Conservation (phyloP, 2,329 filamentous ascomycete species). For the Clarireedia hainanense region DNA sequence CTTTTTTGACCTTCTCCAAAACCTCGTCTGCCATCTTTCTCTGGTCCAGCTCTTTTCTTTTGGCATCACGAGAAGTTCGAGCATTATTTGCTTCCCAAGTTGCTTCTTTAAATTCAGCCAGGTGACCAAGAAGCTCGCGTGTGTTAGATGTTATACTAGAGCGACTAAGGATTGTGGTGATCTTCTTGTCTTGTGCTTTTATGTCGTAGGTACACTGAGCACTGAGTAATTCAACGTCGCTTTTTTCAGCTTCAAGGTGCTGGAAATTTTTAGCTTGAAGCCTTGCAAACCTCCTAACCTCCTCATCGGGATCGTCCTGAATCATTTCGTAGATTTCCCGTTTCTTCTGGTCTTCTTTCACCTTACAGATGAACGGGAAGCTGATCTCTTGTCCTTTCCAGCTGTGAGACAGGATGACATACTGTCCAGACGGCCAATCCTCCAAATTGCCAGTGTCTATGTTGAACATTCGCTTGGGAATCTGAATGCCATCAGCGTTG, state of each 20-base stretch:
- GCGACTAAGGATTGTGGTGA: neutral
- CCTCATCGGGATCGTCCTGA: slow-evolving; percentile 10
- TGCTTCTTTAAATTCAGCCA: slow-evolving; percentile 5
- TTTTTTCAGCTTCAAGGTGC: slow-evolving; percentile 6
- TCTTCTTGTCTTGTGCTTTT: slow-evolving; percentile 7
- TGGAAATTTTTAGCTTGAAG: slow-evolving; percentile 12
- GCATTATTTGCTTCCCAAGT: neutral
- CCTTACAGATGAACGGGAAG: slow-evolving; percentile 23
- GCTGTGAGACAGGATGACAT: slow-evolving; percentile 31
- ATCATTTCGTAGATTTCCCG: slow-evolving; percentile 10
- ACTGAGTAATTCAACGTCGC: slow-evolving; percentile 6
- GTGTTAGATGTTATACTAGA: neutral
- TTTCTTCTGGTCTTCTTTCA: slow-evolving; percentile 9
- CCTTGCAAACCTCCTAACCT: slow-evolving; percentile 7
- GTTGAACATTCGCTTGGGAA: slow-evolving; percentile 30
- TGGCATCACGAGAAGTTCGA: neutral
- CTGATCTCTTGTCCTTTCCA: slow-evolving; percentile 31
- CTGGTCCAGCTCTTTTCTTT: slow-evolving; percentile 2
- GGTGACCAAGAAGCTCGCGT: slow-evolving; percentile 4
- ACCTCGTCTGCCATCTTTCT: neutral
- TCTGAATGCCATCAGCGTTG: slow-evolving; percentile 11
- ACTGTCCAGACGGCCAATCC: slow-evolving; percentile 25
- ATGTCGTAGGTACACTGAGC: slow-evolving; percentile 11
- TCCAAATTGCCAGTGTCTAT: slow-evolving; percentile 29
- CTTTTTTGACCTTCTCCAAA: slow-evolving; percentile 1